These are phyloP conservation scores for Globisporangium spiculum DNA, from an alignment of 352 stramenopile species.

Conservation along the genomic window DNA sequence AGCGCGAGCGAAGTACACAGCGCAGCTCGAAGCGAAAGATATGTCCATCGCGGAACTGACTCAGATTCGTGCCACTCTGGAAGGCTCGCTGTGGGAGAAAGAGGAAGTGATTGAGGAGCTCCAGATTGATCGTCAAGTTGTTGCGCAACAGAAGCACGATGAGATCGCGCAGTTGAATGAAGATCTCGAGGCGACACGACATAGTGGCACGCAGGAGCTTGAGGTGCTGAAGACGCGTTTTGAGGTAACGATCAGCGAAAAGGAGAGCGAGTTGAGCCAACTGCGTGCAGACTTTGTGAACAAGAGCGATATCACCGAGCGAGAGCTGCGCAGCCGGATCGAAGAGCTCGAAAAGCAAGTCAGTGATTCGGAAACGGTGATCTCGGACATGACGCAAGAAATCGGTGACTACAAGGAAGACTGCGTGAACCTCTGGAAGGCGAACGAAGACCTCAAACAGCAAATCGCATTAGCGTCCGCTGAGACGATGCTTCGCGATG, in stretches of 20 bases:
- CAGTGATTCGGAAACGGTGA: conserved; percentile 22
- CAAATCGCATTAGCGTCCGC: conserved; percentile 56
- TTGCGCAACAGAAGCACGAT: conserved; percentile 31
- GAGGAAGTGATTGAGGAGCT: conserved; percentile 31
- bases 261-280: conserved; percentile 27
- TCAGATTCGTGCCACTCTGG: conserved; percentile 22
- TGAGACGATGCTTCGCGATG: conserved; percentile 57
- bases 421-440: conserved; percentile 73
- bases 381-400: conserved; percentile 40
- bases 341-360: conserved; percentile 36
- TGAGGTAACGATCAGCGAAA: conserved; percentile 18
- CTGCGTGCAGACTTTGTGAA: conserved; percentile 22
- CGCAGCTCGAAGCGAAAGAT: conserved; percentile 39
- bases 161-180: conserved; percentile 24
- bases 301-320: conserved; percentile 20
- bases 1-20: conserved; percentile 24
- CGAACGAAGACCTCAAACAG: conserved; percentile 79
- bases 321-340: conserved; percentile 28
- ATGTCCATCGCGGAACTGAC: conserved; percentile 15
- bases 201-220: conserved; percentile 17
- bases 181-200: conserved; percentile 7
- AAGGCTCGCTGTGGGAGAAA: conserved; percentile 34
- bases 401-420: conserved; percentile 80
- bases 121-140: conserved; percentile 21
- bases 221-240: conserved; percentile 17